Evolutionary conservation across 2,329 filamentous ascomycete genomes (phyloP), one percentile per base, ranked within the genome.

Genomic region (Zarea fungicola): DNA sequence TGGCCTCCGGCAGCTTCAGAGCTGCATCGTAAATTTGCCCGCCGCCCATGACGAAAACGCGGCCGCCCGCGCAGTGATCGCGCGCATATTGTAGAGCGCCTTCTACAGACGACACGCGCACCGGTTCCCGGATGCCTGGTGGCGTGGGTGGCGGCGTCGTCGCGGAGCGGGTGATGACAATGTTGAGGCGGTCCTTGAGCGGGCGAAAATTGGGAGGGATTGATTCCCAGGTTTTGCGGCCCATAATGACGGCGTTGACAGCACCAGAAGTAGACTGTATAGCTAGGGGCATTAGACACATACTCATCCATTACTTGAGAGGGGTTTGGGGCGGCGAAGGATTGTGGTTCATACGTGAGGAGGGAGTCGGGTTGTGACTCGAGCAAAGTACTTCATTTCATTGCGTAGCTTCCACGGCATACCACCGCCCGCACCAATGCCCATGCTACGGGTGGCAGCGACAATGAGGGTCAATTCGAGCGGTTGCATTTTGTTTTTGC

Each of bases 351-450:
- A 48, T 60, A 73, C 72, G 60, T 65, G 62, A 31, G 65, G 56
- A 21, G 76, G 73, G 0, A 80, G 64, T 14, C 84, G 81, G 59
- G 87, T 89, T 3, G 92, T 97, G 34, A 96, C 85, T 51, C 91
- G 84, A 16, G 89, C 87, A 66, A 99, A 99, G 66, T 96, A 97
- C 32, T 83, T 83, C 89, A 99, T 96, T 69, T 99, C 93, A 54
- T 86, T 84, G 67, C 84, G 88, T 28, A 97, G 78, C 0, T 85
- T 88, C 93, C 93, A 99, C 4, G 93, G 93, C 48, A 99, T 81
- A 4, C 75, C 78, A 52, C 89, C 89, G 52, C 77, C 75, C 40
- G 80, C 76, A 51, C 93, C 93, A 60, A 99, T 97, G 64, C 93
- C 93, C 74, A 96, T 88, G 60, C 75, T 81, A 45, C 85, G 84